A percentile compares a stretch with the other conserved stretches of the same genome.
Conservation (phyloP, 768 basidiomycete species). For the Tulasnella sp. region DNA sequence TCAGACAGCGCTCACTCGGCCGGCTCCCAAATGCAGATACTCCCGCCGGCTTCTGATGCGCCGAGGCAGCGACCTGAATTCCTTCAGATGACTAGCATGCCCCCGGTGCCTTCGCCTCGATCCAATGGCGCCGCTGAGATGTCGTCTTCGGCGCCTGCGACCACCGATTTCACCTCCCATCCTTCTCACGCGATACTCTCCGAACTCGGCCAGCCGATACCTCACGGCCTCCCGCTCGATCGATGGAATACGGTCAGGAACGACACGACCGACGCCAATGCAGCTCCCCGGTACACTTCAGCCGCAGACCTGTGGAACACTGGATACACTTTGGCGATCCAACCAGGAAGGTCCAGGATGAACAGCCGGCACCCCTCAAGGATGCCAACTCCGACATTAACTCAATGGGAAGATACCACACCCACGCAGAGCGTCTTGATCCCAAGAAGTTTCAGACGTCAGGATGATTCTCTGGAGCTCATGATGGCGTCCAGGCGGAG, state of each 20-base stretch:
- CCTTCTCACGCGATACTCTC: conserved; percentile 6
- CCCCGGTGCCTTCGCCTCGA: not conserved
- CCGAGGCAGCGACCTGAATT: not conserved
- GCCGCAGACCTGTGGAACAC: conserved; percentile 17
- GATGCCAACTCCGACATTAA: not conserved
- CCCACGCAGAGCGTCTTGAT: conserved; percentile 17
- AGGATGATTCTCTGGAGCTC: conserved; percentile 14
- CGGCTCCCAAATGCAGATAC: not conserved
- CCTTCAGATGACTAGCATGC: not conserved
- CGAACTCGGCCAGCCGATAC: not conserved
- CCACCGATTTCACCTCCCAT: conserved; percentile 15
- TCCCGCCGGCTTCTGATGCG: not conserved
- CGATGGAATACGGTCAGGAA: not conserved
- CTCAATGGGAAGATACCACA: conserved; percentile 7
- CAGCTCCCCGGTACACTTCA: not conserved
- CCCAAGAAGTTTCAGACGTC: not conserved
- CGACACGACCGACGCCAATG: not conserved
- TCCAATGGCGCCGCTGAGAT: not conserved
- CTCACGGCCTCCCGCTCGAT: conserved; percentile 7
- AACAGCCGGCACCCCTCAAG: not conserved
- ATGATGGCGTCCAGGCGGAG: not conserved
- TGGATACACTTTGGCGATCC: conserved; percentile 17
- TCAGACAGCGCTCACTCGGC: not conserved
- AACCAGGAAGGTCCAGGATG: not conserved
- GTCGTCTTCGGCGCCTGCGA: conserved; percentile 9